Evolutionary conservation across 148 eudicot species (phyloP).

Genomic region (Simmondsia chinensis): DNA sequence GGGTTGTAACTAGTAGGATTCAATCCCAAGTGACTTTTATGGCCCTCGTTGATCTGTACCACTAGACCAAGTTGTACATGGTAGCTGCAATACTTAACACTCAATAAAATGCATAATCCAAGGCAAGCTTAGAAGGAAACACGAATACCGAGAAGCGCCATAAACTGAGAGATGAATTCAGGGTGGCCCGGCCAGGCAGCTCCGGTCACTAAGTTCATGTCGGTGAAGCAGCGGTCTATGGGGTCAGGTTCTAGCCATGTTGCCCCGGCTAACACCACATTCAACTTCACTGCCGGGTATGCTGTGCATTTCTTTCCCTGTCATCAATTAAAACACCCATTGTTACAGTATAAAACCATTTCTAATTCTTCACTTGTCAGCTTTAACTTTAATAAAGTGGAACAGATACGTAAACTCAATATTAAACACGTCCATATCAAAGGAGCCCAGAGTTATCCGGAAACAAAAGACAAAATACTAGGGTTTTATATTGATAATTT

Average conservation of each 20-base stretch:
- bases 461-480: too few relatives aligned
- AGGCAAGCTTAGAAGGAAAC: slow-evolving; percentile 48
- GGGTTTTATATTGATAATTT: too few relatives aligned
- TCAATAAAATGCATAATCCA: background rate
- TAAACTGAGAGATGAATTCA: slow-evolving; percentile 80
- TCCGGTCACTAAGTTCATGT: slow-evolving; percentile 93
- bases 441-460: too few relatives aligned
- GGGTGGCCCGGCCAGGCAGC: slow-evolving; percentile 99
- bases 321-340: background rate
- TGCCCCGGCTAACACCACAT: slow-evolving; percentile 68
- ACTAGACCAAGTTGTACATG: too few relatives aligned
- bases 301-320: slow-evolving; percentile 98
- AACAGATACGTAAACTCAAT: background rate
- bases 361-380: background rate
- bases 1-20: too few relatives aligned
- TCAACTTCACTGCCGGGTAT: slow-evolving; percentile 89
- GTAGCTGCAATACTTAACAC: background rate
- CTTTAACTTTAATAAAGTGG: too few relatives aligned
- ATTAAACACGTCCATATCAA: too few relatives aligned
- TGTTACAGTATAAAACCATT: background rate
- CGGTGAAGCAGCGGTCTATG: slow-evolving; percentile 79
- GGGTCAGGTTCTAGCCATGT: slow-evolving; percentile 95
- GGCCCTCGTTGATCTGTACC: too few relatives aligned
- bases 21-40: too few relatives aligned
- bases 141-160: slow-evolving; percentile 55